Base-by-base conservation (phyloP, 192 early-diverging fungal species). In the Entophlyctis helioformis region DNA sequence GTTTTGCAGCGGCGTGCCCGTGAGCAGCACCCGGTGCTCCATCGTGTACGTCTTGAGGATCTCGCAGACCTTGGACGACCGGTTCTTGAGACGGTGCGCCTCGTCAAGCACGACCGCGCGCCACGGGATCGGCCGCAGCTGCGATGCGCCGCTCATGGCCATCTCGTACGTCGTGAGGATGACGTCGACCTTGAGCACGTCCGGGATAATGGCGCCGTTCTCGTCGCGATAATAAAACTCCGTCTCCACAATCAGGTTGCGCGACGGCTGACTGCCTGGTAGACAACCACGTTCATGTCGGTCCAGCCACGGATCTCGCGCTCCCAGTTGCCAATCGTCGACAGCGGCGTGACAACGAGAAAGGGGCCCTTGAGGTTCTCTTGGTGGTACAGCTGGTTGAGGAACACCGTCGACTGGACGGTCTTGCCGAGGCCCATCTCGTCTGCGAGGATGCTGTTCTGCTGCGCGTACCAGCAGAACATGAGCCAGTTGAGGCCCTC, bases 1-100 rank as follows among this genome's bases (percentile, higher is more conserved):
- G 55, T 88, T 88, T 57, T 91, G 87, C 23, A 91, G 52, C 12
- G 87, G 86, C 10, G 87, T 90, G 35, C 87, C 87, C 11, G 87
- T 90, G 44, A 89, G 49, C 18, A 90, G 63, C 0, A 89, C 59
- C 4, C 81, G 69, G 50, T 88, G 83, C 13, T 85, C 85, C 63
- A 88, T 77, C 10, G 67, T 67, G 48, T 83, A 89, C 6, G 64
- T 65, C 50, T 83, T 82, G 16, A 89, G 54, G 6, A 81, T 67
- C 54, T 89, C 87, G 1, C 73, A 61, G 2, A 86, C 76, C 52
- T 88, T 90, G 40, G 84, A 85, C 16, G 72, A 12, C 55, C 82
- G 83, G 63, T 88, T 89, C 48, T 91, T 91, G 28, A 91, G 54
- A n/a, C 79, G 62, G 54, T 91, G 87, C 2, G 84, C 87, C 53